Evolutionary conservation across 2,329 filamentous ascomycete genomes (phyloP).

Genomic region (Dactylonectria macrodidyma): DNA sequence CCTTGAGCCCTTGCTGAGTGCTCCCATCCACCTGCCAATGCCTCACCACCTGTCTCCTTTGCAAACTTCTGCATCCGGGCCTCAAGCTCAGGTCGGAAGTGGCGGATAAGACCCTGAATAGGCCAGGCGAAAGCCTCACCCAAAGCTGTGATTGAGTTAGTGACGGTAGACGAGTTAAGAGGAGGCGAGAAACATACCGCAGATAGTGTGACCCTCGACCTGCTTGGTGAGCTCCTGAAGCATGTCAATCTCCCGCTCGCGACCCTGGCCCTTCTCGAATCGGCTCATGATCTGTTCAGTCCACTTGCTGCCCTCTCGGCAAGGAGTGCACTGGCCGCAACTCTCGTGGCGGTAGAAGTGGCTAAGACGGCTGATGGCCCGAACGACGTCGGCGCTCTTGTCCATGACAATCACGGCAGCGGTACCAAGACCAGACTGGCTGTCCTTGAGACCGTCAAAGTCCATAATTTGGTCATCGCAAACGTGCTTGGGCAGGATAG

Average conservation of each 20-base stretch:
- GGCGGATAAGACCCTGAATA: conserved; percentile 96
- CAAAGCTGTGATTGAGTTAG: conserved; percentile 71
- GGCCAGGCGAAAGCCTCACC: conserved; percentile 99
- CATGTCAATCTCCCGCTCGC: conserved; percentile 97
- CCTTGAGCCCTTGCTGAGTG: conserved; percentile 83
- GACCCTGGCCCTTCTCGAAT: conserved; percentile 91
- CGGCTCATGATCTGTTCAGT: conserved; percentile 99
- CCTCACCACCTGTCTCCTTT: conserved; percentile 78
- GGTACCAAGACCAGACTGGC: conserved; percentile 95
- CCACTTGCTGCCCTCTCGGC: conserved; percentile 99
- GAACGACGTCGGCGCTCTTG: conserved; percentile 95
- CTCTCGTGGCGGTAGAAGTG: conserved; percentile 99
- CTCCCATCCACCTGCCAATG: conserved; percentile 90
- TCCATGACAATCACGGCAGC: conserved; percentile 99
- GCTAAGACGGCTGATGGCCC: conserved; percentile 91
- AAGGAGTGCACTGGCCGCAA: conserved; percentile 99
- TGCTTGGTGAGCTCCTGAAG: conserved; percentile 99
- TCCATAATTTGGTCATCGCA: conserved; percentile 99
- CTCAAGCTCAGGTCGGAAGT: conserved; percentile 97
- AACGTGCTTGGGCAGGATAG: conserved; percentile 89
- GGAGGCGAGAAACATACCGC: conserved; percentile 71
- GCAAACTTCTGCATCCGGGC: conserved; percentile 88
- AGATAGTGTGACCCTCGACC: conserved; percentile 99
- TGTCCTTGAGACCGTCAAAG: conserved; percentile 98
- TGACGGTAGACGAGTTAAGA: conserved; percentile 16